Evolutionary conservation across 495 filamentous ascomycete species (phyloP).

Genomic region (Chaetomium tenue): DNA sequence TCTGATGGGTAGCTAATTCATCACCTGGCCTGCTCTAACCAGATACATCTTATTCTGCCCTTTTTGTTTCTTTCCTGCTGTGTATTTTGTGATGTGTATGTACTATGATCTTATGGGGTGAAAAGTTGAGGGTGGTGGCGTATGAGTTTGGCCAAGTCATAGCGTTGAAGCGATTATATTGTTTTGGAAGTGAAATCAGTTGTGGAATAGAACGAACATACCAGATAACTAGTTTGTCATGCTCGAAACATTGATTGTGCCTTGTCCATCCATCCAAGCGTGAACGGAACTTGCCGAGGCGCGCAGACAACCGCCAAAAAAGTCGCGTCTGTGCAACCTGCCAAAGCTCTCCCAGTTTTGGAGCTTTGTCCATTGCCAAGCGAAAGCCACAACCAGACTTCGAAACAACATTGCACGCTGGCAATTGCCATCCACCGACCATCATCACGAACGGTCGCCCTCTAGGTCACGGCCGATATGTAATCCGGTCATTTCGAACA

Average conservation of each 20-base stretch:
- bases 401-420: constrained; percentile 7
- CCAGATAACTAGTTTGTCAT: not conserved
- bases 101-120: not conserved
- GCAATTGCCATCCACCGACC: not conserved
- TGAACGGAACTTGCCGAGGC: constrained; percentile 25
- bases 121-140: not conserved
- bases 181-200: not conserved
- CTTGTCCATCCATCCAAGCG: not conserved
- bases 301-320: constrained; percentile 24
- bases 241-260: not conserved
- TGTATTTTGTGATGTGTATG: constrained; percentile 7
- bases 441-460: not conserved
- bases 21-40: not conserved
- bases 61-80: not conserved
- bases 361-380: constrained; percentile 13
- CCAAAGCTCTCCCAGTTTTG: constrained; percentile 10
- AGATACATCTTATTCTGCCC: not conserved
- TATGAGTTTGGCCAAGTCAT: not conserved
- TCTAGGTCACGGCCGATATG: not conserved
- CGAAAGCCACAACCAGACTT: not conserved
- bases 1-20: constrained; percentile 12
- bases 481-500: not conserved
- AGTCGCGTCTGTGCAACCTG: constrained; percentile 30
- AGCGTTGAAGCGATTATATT: not conserved
- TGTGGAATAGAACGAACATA: not conserved